phyloP scores from a whole-genome alignment of 805 yeast genomes.

The Candida michaelii region DNA sequence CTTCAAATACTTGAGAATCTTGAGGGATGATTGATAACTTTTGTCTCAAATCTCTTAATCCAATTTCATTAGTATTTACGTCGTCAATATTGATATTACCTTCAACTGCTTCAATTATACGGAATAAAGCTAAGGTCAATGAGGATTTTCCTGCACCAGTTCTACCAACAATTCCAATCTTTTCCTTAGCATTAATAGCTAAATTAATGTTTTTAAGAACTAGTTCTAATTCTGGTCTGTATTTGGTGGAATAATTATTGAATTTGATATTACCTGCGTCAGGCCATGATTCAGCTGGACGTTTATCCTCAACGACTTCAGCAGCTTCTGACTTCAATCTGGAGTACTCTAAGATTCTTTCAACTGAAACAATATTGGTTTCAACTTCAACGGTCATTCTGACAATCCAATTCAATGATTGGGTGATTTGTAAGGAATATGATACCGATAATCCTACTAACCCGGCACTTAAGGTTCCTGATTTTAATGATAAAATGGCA shows the following conservation, averaged over 20 bases:
- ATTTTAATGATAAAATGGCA: slow-evolving; percentile 65
- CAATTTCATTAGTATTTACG: slow-evolving; percentile 34
- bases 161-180: slow-evolving; percentile 46
- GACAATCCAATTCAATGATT: slow-evolving; percentile 94
- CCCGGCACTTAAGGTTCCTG: slow-evolving; percentile 81
- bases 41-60: slow-evolving; percentile 44
- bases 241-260: slow-evolving; percentile 39
- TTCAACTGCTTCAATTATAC: slow-evolving; percentile 40
- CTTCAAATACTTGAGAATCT: slow-evolving; percentile 47
- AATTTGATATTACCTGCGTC: slow-evolving; percentile 36
- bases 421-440: slow-evolving; percentile 90
- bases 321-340: slow-evolving; percentile 84
- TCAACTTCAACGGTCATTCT: slow-evolving; percentile 99
- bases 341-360: slow-evolving; percentile 88
- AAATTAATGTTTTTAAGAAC: slow-evolving; percentile 41
- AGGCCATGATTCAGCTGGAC: slow-evolving; percentile 55
- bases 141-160: slow-evolving; percentile 50
- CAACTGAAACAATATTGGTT: slow-evolving; percentile 95
- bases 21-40: slow-evolving; percentile 45
- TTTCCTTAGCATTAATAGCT: slow-evolving; percentile 37
- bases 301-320: slow-evolving; percentile 54
- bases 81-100: slow-evolving; percentile 39
- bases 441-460: slow-evolving; percentile 91
- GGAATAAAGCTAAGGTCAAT: slow-evolving; percentile 42
- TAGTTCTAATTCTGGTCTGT: slow-evolving; percentile 45